Evolutionary conservation across 805 yeast genomes (phyloP), one percentile per base, ranked within the genome.

Genomic region (Wickerhamomyces rabaulensis): DNA sequence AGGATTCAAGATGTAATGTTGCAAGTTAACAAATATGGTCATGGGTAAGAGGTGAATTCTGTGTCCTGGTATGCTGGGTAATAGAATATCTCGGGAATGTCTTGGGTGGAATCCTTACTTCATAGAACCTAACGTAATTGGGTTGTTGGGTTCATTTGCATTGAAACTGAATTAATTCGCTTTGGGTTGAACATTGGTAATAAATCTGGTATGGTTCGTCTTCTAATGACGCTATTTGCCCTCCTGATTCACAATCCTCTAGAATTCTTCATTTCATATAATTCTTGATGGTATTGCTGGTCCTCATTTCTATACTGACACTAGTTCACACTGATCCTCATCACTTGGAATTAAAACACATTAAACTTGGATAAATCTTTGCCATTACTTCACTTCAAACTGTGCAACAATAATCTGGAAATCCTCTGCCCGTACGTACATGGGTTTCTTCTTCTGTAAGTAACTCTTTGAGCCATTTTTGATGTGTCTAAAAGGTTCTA

Each of bases 401-500:
- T 9, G 17, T 33, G 25, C 19, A 37, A 37, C 41, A 22, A 39
- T 39, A 23, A 39, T 13, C 35, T 17, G 6, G 17, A 13, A 21
- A 21, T 26, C 20, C 17, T 40, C 26, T 27, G 9, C 16, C 23
- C 27, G 6, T 48, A 87, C 94, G 79, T 87, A 90, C 94, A 91
- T 79, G 97, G 96, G 77, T 90, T 91, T 84, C 96, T 88, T 84
- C 95, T 89, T 86, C 97, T 89, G 87, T 82, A 91, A 65, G 97
- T 90, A 77, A 91, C 95, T 85, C 99, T 92, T 80, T 90, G 96
- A 75, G 97, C 99, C 99, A 94, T 94, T 79, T 69, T 79, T 50
- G 53, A 50, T 48, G 44, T 49, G 46, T 46, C 44, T 40, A 26
- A 29, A 42, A 33, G 45, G 41, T 41, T 44, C 27, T 41, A 27